phyloP scores from a whole-genome alignment of 305 asterid genomes.

The Stenogyne calaminthoides region DNA sequence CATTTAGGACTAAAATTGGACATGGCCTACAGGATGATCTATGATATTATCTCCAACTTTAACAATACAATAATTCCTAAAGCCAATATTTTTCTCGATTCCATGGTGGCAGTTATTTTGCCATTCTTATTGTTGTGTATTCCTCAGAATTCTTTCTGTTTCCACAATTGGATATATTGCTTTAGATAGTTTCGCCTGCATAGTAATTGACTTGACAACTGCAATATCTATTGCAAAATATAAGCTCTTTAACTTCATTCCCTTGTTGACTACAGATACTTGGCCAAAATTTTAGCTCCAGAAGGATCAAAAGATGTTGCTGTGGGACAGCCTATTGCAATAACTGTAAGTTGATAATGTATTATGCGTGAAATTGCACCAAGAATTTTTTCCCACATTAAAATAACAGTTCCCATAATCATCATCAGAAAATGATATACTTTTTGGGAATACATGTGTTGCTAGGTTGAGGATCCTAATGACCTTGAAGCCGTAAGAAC shows the following conservation, averaged over 20 bases:
- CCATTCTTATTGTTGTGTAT: constrained; percentile 5
- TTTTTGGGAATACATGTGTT: constrained; percentile 34
- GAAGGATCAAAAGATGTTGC: constrained; percentile 94
- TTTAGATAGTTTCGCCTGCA: not conserved
- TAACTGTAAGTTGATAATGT: constrained; percentile 66
- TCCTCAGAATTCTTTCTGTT: not conserved
- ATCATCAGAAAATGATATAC: constrained; percentile 24
- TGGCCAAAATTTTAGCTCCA: constrained; percentile 91
- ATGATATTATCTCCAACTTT: no score
- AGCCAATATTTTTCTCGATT: constrained; percentile 4
- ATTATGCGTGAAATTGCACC: constrained; percentile 26
- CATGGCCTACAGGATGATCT: no score
- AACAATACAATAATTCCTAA: constrained; percentile 9
- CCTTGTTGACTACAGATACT: constrained; percentile 56
- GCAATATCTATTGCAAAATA: constrained; percentile 11
- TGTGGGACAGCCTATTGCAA: constrained; percentile 92
- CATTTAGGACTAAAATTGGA: no score
- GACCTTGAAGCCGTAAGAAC: constrained; percentile 77
- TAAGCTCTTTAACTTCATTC: constrained; percentile 23
- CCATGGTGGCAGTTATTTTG: not conserved
- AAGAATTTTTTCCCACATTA: not conserved
- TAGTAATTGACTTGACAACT: constrained; percentile 13
- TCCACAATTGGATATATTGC: not conserved
- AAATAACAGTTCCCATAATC: constrained; percentile 7
- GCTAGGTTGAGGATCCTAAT: constrained; percentile 89